These are phyloP conservation scores for Lasiosphaeriaceae sp. DNA, from an alignment of 495 filamentous ascomycete genomes.

Conservation along the genomic window DNA sequence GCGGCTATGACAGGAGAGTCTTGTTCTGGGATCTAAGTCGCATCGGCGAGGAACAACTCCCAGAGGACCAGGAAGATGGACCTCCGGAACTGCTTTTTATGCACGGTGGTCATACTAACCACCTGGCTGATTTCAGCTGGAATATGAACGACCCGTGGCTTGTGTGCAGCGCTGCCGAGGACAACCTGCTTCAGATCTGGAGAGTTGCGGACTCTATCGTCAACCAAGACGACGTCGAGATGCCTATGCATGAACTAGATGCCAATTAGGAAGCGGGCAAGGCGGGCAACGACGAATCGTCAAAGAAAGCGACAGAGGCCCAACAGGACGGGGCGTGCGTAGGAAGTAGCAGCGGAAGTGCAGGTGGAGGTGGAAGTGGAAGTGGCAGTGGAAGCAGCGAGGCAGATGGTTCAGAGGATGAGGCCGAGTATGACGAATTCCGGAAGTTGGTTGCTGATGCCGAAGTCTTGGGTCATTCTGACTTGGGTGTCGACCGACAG, in stretches of 20 bases:
- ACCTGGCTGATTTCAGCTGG: conserved; percentile 95
- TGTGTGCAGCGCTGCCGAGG: conserved; percentile 88
- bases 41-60: conserved; percentile 88
- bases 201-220: conserved; percentile 89
- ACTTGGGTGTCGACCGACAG: background rate
- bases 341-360: too few species aligned
- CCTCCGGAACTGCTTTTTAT: conserved; percentile 97
- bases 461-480: background rate
- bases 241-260: conserved; percentile 75
- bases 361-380: background rate
- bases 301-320: too few species aligned
- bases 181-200: conserved; percentile 96
- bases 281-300: background rate
- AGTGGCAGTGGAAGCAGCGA: background rate
- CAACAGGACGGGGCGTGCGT: too few species aligned
- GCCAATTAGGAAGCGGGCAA: conserved; percentile 15
- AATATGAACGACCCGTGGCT: conserved; percentile 95
- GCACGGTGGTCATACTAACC: conserved; percentile 97
- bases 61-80: conserved; percentile 94
- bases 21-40: conserved; percentile 94
- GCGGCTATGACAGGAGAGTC: conserved; percentile 86
- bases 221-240: conserved; percentile 72
- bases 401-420: background rate
- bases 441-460: background rate
- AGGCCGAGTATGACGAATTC: background rate